Conservation (phyloP, 352 stramenopile species). For the Pythium oligandrum region DNA sequence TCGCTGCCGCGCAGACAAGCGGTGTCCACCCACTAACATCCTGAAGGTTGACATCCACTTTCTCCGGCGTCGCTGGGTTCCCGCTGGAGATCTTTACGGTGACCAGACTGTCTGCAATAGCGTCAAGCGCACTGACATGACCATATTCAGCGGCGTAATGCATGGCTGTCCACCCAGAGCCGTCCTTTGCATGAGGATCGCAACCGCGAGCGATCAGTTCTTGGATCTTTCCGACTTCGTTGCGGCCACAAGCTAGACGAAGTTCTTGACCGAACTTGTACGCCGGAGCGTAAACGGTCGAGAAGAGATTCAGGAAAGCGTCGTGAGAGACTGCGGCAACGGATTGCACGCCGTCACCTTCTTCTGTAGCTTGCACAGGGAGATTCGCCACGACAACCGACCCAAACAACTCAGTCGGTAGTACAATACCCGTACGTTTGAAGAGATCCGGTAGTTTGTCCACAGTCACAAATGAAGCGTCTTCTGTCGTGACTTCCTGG, state of each 20-base stretch:
- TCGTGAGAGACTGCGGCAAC: slow-evolving; percentile 12
- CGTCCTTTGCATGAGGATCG: slow-evolving; percentile 56
- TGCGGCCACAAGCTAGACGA: slow-evolving; percentile 50
- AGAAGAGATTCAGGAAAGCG: slow-evolving; percentile 56
- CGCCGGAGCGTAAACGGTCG: slow-evolving; percentile 51
- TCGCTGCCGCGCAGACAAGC: slow-evolving; percentile 51
- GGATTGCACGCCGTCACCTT: neutral
- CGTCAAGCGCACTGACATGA: slow-evolving; percentile 34
- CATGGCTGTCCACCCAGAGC: slow-evolving; percentile 51
- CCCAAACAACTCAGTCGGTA: slow-evolving; percentile 26
- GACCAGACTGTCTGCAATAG: slow-evolving; percentile 20
- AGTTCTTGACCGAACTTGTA: slow-evolving; percentile 73
- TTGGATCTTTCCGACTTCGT: slow-evolving; percentile 29
- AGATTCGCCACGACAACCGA: slow-evolving; percentile 31
- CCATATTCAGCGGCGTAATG: slow-evolving; percentile 71
- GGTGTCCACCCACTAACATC: slow-evolving; percentile 52
- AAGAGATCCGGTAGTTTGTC: slow-evolving; percentile 32
- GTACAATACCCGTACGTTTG: slow-evolving; percentile 15
- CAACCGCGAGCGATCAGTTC: slow-evolving; percentile 55
- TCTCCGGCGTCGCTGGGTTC: neutral
- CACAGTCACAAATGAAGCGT: slow-evolving; percentile 11
- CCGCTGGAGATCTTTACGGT: slow-evolving; percentile 9
- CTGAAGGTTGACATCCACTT: slow-evolving; percentile 36
- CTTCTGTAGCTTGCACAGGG: neutral
- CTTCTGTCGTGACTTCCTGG: slow-evolving; percentile 16